Conservation (phyloP, 176 grass and related monocot species). For the Carex pumila region DNA sequence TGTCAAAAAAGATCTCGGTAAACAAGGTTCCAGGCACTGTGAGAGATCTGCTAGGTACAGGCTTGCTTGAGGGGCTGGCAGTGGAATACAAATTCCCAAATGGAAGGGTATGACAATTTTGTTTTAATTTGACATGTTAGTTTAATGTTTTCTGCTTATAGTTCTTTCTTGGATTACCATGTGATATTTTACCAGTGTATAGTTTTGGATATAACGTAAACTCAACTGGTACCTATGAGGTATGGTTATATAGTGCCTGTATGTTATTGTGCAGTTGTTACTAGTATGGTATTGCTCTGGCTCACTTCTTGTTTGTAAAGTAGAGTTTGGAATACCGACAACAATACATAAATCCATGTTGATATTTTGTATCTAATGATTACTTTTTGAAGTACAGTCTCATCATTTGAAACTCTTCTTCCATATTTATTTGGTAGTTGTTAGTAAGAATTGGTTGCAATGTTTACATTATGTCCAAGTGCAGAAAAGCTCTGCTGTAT, state of each 20-base stretch:
- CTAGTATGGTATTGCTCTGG: background rate
- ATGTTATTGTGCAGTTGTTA: background rate
- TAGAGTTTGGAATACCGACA: background rate
- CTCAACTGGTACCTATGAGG: background rate
- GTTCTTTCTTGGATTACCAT: background rate
- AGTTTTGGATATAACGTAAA: background rate
- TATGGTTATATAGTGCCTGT: background rate
- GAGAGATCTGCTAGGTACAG: slow-evolving; percentile 65
- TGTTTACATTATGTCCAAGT: background rate
- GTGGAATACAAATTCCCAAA: slow-evolving; percentile 73
- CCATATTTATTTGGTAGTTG: background rate
- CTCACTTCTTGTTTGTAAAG: background rate
- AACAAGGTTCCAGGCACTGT: slow-evolving; percentile 50
- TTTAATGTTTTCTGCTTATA: background rate
- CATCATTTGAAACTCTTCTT: background rate
- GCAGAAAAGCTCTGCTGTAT: background rate
- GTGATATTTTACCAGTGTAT: background rate
- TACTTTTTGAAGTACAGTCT: background rate
- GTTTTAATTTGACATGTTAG: background rate
- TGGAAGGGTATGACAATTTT: slow-evolving; percentile 46
- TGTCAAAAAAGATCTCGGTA: slow-evolving; percentile 42
- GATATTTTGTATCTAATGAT: background rate
- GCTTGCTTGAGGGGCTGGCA: slow-evolving; percentile 74
- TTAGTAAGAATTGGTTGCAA: background rate
- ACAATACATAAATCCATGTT: background rate